Conservation (phyloP, 305 asterid genomes). For the Fraxinus velutina region DNA sequence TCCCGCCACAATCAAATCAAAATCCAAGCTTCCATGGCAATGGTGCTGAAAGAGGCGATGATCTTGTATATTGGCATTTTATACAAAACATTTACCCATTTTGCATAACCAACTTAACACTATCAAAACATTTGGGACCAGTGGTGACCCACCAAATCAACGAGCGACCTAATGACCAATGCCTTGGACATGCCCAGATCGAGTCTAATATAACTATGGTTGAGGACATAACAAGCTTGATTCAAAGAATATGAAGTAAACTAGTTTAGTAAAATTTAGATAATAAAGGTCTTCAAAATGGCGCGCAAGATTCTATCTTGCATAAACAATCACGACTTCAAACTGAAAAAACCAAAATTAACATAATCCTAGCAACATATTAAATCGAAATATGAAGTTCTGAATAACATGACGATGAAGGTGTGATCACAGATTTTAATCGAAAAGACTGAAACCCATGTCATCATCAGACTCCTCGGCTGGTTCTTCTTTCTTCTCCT, state of each 20-base stretch:
- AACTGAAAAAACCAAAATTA: too few relatives aligned
- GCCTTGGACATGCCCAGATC: not conserved
- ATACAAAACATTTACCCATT: too few relatives aligned
- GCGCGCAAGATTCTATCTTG: not conserved
- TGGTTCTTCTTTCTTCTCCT: slow-evolving; percentile 22
- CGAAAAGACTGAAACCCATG: not conserved
- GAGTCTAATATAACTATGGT: not conserved
- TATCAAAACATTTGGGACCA: not conserved
- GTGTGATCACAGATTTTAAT: not conserved
- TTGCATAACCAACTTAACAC: too few relatives aligned
- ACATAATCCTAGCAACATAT: not conserved
- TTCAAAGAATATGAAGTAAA: not conserved
- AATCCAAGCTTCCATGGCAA: not conserved
- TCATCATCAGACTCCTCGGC: slow-evolving; percentile 23
- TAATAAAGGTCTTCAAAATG: not conserved
- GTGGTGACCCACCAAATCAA: not conserved
- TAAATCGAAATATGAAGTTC: not conserved
- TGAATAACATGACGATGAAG: not conserved
- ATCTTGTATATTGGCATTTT: not conserved
- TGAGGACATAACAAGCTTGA: not conserved
- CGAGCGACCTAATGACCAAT: not conserved
- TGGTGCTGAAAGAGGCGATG: not conserved
- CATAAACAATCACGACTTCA: not conserved
- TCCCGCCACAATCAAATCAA: not conserved
- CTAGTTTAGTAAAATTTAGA: not conserved